These are phyloP conservation scores for Trichoderma sp. DNA, from an alignment of 2,329 filamentous ascomycete species.

Conservation along the genomic window DNA sequence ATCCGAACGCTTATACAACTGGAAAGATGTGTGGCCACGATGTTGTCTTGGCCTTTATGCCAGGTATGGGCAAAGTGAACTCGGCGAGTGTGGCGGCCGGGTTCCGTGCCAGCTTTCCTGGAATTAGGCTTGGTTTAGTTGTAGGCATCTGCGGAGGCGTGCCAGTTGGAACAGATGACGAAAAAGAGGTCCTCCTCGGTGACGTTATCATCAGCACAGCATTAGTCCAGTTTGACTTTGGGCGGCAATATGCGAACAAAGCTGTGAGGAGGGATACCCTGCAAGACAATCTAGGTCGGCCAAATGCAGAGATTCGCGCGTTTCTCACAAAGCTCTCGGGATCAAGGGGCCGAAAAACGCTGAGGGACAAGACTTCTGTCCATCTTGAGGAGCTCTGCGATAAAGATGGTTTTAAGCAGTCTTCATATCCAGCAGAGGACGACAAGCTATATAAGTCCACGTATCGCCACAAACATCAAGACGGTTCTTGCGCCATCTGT, in stretches of 20 bases:
- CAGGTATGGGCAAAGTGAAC: slow-evolving; percentile 25
- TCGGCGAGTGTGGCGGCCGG: slow-evolving; percentile 16
- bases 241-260: slow-evolving; percentile 24
- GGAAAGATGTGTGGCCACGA: slow-evolving; percentile 25
- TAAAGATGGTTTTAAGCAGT: not conserved
- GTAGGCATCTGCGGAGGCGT: slow-evolving; percentile 27
- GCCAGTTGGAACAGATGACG: slow-evolving; percentile 17
- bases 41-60: slow-evolving; percentile 27
- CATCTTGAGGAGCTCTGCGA: not conserved
- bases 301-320: slow-evolving; percentile 25
- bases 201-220: slow-evolving; percentile 31
- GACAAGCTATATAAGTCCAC: not conserved
- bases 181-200: slow-evolving; percentile 26
- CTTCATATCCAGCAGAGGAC: not conserved
- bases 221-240: slow-evolving; percentile 33
- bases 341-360: slow-evolving; percentile 9
- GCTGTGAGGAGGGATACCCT: slow-evolving; percentile 28
- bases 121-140: slow-evolving; percentile 23
- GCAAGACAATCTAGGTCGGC: slow-evolving; percentile 25
- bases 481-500: not conserved
- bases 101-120: slow-evolving; percentile 23
- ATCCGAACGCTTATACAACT: slow-evolving; percentile 31
- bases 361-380: not conserved
- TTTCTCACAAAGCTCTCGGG: slow-evolving; percentile 27
- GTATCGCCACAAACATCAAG: not conserved